These are phyloP conservation scores for Plenodomus biglobosus DNA, from an alignment of 2,329 filamentous ascomycete genomes.

Conservation along the genomic window DNA sequence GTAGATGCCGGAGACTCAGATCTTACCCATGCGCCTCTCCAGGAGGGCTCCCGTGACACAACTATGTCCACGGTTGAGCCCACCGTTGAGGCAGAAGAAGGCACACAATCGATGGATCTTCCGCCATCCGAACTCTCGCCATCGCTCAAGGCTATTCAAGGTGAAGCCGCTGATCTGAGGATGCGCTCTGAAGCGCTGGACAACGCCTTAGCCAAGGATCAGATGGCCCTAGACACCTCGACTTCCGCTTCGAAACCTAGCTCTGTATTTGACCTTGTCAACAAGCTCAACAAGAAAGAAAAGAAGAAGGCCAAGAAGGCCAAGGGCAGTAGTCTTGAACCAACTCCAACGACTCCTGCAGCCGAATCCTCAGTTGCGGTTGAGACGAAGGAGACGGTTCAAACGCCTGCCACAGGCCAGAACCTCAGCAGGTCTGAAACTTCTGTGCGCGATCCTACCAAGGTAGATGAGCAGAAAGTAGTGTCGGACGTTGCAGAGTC, in stretches of 20 bases:
- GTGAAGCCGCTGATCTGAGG: slow-evolving; percentile 31
- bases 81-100: neutral
- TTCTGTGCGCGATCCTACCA: slow-evolving; percentile 21
- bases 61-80: slow-evolving; percentile 3
- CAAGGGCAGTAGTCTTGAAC: slow-evolving; percentile 19
- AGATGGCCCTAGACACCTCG: slow-evolving; percentile 8
- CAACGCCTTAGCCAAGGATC: slow-evolving; percentile 11
- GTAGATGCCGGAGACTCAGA: neutral
- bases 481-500: slow-evolving; percentile 8
- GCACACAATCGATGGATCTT: neutral
- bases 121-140: slow-evolving; percentile 21
- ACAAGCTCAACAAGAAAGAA: slow-evolving; percentile 32
- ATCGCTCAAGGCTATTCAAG: slow-evolving; percentile 25
- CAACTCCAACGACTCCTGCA: slow-evolving; percentile 28
- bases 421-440: slow-evolving; percentile 1
- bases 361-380: slow-evolving; percentile 20
- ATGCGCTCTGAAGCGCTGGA: slow-evolving; percentile 34
- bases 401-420: slow-evolving; percentile 9
- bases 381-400: slow-evolving; percentile 22
- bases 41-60: slow-evolving; percentile 3
- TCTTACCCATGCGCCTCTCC: neutral
- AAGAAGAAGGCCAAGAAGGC: slow-evolving; percentile 33
- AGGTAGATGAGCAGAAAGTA: slow-evolving; percentile 29
- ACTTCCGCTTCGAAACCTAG: slow-evolving; percentile 13
- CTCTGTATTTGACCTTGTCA: slow-evolving; percentile 33